phyloP scores from a whole-genome alignment of 2,329 filamentous ascomycete species.

The Neofusicoccum parvum region DNA sequence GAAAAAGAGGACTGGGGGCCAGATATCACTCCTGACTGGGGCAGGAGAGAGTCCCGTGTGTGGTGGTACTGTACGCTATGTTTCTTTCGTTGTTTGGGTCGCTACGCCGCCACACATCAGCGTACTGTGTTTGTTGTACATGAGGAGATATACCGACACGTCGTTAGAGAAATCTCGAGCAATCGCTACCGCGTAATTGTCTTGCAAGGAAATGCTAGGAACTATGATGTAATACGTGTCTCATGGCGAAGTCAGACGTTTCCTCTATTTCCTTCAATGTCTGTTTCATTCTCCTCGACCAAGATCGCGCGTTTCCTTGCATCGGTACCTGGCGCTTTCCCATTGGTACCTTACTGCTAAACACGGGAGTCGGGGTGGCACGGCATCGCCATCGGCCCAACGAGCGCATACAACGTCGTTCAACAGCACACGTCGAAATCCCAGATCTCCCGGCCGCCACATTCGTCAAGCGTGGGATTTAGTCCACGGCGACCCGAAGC shows the following conservation, averaged over 20 bases:
- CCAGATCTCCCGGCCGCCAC: slow-evolving; percentile 17
- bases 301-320: neutral
- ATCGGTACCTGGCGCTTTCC: neutral
- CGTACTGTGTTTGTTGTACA: slow-evolving; percentile 9
- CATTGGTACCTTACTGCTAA: slow-evolving; percentile 2
- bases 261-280: neutral
- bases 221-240: slow-evolving; percentile 11
- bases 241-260: slow-evolving; percentile 1
- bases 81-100: slow-evolving; percentile 8
- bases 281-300: neutral
- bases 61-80: slow-evolving; percentile 18
- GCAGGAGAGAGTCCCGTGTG: slow-evolving; percentile 6
- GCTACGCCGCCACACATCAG: slow-evolving; percentile 9
- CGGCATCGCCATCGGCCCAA: slow-evolving; percentile 2
- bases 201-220: neutral
- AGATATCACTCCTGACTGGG: slow-evolving; percentile 9
- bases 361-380: neutral
- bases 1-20: slow-evolving; percentile 2
- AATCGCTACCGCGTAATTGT: slow-evolving; percentile 9
- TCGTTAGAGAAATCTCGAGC: slow-evolving; percentile 17
- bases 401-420: slow-evolving; percentile 9
- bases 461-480: slow-evolving; percentile 13
- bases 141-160: slow-evolving; percentile 11
- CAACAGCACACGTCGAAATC: slow-evolving; percentile 4
- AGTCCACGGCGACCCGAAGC: neutral